Evolutionary conservation across 148 eudicot genomes (phyloP), one percentile per base, ranked within the genome.

Genomic region (Polygonum aviculare): DNA sequence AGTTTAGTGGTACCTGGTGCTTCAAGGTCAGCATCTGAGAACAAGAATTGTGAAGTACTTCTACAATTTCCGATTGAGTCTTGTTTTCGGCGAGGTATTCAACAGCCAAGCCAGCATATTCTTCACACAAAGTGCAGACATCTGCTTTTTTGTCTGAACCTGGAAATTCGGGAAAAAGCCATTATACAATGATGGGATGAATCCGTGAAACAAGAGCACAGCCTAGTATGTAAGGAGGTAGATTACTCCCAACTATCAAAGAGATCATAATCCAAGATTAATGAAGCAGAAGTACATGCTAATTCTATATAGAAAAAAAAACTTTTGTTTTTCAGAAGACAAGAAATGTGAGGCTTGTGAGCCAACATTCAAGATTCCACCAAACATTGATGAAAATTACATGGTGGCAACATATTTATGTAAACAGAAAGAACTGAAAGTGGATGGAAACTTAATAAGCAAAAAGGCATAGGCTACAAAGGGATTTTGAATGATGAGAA

Each of bases 41-140:
- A 86, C 98, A 94, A 71, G 93, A 73, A 21, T 69, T 76, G 78
- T 90, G 96, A 81, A 94, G 98, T 40, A 77, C 77, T 51, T 79
- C 80, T 31, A 90, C 71, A 74, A 94, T 75, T 78, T 90, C 90
- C 11, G 76, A 72, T 72, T 86, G 91, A 60, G 98, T 94, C 74
- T 88, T 90, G 82, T 89, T 80, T 35, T 88, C 86, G 55, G 74
- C 45, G 50, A 94, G 86, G 83, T 90, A 92, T 14, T 73, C 79
- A 50, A 94, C 79, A 73, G 91, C 91, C 80, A 86, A 59, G 16
- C 81, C 31, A 52, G 91, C 82, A 85, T 83, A 89, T 51, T 90
- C 89, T 88, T 94, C 91, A 82, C 98, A 94, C 82, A 88, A 11
- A 50, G 82, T 69, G 80, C 94, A 90, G 70, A 85, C 18, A 12